A percentile compares a stretch with the other conserved stretches of the same genome.
These are phyloP conservation scores for Combretum micranthum DNA, from an alignment of 345 rosid species.

Conservation along the genomic window DNA sequence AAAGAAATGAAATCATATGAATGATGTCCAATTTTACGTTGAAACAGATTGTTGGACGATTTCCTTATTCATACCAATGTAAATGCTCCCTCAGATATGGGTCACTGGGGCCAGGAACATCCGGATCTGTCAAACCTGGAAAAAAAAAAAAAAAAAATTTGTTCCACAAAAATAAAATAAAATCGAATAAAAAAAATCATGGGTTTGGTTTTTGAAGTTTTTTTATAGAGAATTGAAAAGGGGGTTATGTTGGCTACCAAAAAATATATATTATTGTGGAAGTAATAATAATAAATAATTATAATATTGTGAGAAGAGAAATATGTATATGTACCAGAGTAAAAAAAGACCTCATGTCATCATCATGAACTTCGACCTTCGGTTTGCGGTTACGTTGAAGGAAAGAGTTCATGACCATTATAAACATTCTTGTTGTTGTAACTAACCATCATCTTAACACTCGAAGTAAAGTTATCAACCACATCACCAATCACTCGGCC, in stretches of 20 bases:
- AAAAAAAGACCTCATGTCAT: constrained; percentile 87
- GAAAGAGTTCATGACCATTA: constrained; percentile 86
- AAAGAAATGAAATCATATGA: neutral
- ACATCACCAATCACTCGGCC: constrained; percentile 93
- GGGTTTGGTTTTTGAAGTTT: neutral
- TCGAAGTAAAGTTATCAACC: constrained; percentile 49
- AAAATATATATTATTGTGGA: no score
- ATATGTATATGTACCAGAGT: constrained; percentile 77
- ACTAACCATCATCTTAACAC: constrained; percentile 59
- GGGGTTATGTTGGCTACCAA: no score
- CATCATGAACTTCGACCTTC: constrained; percentile 79
- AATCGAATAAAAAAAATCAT: neutral
- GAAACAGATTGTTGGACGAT: no score
- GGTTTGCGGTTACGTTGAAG: constrained; percentile 71
- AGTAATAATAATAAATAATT: no score
- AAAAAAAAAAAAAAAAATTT: neutral
- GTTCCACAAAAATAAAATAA: no score
- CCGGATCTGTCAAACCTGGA: constrained; percentile 97
- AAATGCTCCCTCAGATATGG: constrained; percentile 90
- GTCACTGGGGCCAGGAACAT: constrained; percentile 98
- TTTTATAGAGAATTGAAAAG: no score
- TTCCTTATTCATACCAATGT: constrained; percentile 67
- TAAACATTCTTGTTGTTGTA: constrained; percentile 68
- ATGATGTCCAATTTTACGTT: neutral
- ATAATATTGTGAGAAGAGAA: neutral